Percentiles rank a stretch among this genome's conserved stretches.
phyloP scores from a whole-genome alignment of 139 green algal species.

The Haematococcus lacustris region DNA sequence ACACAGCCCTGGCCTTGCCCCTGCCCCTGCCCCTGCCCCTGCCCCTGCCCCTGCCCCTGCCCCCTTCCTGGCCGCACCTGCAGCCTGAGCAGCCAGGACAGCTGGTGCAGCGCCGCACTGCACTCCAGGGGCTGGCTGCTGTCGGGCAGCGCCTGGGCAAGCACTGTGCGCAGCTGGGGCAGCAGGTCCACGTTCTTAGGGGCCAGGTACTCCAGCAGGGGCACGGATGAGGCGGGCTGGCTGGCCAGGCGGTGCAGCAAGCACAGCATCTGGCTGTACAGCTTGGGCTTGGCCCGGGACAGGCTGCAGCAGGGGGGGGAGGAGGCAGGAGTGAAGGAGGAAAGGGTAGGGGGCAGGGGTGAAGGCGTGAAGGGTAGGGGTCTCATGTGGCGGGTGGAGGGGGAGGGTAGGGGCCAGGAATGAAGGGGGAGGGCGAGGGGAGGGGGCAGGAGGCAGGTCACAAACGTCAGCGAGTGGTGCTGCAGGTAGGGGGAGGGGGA shows the following conservation, averaged over 20 bases:
- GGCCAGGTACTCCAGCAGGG: slow-evolving; percentile 28
- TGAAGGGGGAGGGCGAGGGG: too few relatives aligned
- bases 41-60: too few relatives aligned
- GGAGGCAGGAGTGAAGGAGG: neutral
- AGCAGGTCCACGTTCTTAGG: slow-evolving; percentile 15
- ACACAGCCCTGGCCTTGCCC: too few relatives aligned
- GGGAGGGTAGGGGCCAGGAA: too few relatives aligned
- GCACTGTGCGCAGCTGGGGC: neutral
- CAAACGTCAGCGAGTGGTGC: too few relatives aligned
- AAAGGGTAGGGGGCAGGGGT: neutral
- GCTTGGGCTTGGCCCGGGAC: slow-evolving; percentile 22
- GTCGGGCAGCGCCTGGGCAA: neutral
- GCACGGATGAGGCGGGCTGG: slow-evolving; percentile 6
- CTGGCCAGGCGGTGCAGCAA: slow-evolving; percentile 30
- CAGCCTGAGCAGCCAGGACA: slow-evolving; percentile 36
- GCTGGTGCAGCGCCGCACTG: slow-evolving; percentile 32
- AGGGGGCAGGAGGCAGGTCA: too few relatives aligned
- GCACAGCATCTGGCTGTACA: slow-evolving; percentile 31
- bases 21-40: too few relatives aligned
- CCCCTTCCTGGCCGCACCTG: too few relatives aligned
- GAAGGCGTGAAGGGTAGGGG: neutral
- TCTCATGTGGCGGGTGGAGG: neutral
- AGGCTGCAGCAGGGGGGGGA: slow-evolving; percentile 9
- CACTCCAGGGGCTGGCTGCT: slow-evolving; percentile 3
- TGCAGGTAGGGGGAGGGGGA: too few relatives aligned